Evolutionary conservation across 306 rosid species (phyloP).

Genomic region (Vicia faba): DNA sequence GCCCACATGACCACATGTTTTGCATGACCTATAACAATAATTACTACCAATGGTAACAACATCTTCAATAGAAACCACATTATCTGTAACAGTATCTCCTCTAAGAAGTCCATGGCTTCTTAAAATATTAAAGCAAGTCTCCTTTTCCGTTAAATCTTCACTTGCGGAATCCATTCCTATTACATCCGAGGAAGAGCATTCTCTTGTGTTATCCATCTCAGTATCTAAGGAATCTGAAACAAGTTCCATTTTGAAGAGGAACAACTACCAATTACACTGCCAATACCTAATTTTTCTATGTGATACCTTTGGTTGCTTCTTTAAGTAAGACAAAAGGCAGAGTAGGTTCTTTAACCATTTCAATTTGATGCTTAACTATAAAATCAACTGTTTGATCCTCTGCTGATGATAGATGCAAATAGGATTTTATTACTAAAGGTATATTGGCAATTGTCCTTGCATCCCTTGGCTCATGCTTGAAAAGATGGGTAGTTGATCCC

Average conservation of each 20-base stretch:
- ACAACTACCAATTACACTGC: constrained; percentile 77
- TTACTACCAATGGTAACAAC: constrained; percentile 40
- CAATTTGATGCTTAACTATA: constrained; percentile 47
- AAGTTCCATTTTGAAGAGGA: constrained; percentile 80
- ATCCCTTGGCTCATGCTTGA: constrained; percentile 39
- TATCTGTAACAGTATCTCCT: constrained; percentile 37
- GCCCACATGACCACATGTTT: constrained; percentile 63
- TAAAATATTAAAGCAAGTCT: constrained; percentile 68
- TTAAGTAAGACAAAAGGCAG: constrained; percentile 41
- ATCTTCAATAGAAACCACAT: constrained; percentile 43
- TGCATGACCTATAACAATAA: constrained; percentile 59
- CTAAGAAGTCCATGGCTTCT: constrained; percentile 69
- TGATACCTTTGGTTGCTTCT: constrained; percentile 42
- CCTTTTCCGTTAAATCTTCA: constrained; percentile 65
- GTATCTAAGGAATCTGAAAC: constrained; percentile 52
- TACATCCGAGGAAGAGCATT: constrained; percentile 83
- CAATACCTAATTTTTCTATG: constrained; percentile 57
- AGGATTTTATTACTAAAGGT: constrained; percentile 53
- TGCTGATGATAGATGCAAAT: constrained; percentile 44
- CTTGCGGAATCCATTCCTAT: constrained; percentile 50
- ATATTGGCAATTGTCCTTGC: constrained; percentile 47
- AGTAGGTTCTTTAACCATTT: constrained; percentile 40
- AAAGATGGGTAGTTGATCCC: constrained; percentile 38
- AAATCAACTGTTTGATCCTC: constrained; percentile 50
- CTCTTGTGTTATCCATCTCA: constrained; percentile 71